Conservation (phyloP, 140 eudicot genomes). For the Senecio squalidus region DNA sequence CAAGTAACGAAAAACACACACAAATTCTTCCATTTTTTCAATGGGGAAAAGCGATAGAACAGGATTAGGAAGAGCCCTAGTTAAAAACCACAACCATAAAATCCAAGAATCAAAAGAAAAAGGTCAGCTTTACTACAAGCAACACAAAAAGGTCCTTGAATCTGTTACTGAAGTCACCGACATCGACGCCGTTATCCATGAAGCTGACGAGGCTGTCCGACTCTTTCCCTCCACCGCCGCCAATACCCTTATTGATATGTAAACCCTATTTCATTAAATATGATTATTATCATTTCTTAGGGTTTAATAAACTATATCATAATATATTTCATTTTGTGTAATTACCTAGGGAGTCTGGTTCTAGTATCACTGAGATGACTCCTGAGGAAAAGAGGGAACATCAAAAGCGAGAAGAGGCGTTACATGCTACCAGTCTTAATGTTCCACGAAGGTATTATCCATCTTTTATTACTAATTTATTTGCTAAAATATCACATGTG, state of each 20-base stretch:
- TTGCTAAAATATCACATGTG: not conserved
- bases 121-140: slow-evolving; percentile 53
- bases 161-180: slow-evolving; percentile 86
- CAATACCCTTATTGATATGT: slow-evolving; percentile 51
- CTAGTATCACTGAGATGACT: slow-evolving; percentile 59
- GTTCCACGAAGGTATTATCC: slow-evolving; percentile 80
- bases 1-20: too few relatives aligned
- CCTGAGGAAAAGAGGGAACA: slow-evolving; percentile 55
- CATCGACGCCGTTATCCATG: slow-evolving; percentile 82
- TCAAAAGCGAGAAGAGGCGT: slow-evolving; percentile 79
- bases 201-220: slow-evolving; percentile 76
- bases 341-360: slow-evolving; percentile 52
- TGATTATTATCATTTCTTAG: not conserved
- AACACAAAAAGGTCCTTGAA: slow-evolving; percentile 74
- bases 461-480: not conserved
- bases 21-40: too few relatives aligned
- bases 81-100: slow-evolving; percentile 83
- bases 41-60: slow-evolving; percentile 84
- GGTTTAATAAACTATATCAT: too few relatives aligned
- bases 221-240: slow-evolving; percentile 46
- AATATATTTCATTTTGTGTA: too few relatives aligned
- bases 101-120: slow-evolving; percentile 76
- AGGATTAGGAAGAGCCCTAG: slow-evolving; percentile 76
- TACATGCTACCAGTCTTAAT: slow-evolving; percentile 88
- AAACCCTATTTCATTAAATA: not conserved